Percentiles rank a stretch among this genome's conserved stretches.
Evolutionary conservation across 306 rosid genomes (phyloP).

Genomic region (Vigna reflexopilosa): DNA sequence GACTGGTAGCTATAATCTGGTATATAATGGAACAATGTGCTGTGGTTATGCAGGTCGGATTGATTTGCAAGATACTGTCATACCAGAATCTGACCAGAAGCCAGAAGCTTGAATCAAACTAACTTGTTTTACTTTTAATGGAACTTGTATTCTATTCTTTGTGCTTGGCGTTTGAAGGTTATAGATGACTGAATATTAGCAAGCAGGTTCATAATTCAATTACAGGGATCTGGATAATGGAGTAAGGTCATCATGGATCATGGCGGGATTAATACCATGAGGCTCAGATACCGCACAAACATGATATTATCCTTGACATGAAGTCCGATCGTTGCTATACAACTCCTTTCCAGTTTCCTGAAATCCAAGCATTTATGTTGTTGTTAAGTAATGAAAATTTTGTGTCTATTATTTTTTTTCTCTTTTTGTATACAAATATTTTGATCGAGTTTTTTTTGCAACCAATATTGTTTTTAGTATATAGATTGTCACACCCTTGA

Average conservation of each 20-base stretch:
- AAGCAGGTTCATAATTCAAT: conserved; percentile 40
- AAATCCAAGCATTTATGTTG: conserved; percentile 39
- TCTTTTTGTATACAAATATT: conserved; percentile 33
- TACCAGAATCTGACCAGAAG: conserved; percentile 81
- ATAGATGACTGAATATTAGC: conserved; percentile 39
- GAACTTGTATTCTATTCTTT: conserved; percentile 48
- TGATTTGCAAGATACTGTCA: conserved; percentile 78
- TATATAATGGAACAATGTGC: conserved; percentile 18
- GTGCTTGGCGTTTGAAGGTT: conserved; percentile 49
- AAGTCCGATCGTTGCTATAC: conserved; percentile 36
- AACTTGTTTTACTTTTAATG: conserved; percentile 37
- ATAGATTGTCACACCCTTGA: conserved; percentile 1
- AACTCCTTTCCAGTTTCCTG: conserved; percentile 27
- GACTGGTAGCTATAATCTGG: conserved; percentile 14
- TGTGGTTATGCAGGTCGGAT: conserved; percentile 67
- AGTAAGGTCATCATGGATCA: conserved; percentile 44
- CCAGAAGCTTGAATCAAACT: conserved; percentile 53
- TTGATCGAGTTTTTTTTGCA: conserved; percentile 20
- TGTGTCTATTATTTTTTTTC: conserved; percentile 38
- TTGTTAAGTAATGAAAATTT: conserved; percentile 24
- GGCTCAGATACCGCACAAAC: conserved; percentile 34
- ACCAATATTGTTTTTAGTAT: background rate
- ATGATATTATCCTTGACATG: conserved; percentile 31
- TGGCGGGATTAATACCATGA: conserved; percentile 20
- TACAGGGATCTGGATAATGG: conserved; percentile 14